These are phyloP conservation scores for Solanum chiquidenum DNA, from an alignment of 257 asterid genomes.

Conservation along the genomic window DNA sequence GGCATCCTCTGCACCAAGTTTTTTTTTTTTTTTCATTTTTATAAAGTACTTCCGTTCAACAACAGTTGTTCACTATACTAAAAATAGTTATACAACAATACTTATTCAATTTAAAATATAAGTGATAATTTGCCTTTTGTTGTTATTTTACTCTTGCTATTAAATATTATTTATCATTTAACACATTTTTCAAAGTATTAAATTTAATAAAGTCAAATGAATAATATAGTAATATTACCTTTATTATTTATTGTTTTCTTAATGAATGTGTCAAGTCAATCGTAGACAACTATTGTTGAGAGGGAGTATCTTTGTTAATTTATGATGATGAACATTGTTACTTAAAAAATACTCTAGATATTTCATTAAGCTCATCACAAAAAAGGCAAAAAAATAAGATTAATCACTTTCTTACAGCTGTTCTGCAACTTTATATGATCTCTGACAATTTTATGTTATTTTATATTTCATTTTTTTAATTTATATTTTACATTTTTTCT, in stretches of 20 bases:
- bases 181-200: too few relatives aligned
- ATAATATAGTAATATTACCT: too few relatives aligned
- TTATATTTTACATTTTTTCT: not conserved
- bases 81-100: too few relatives aligned
- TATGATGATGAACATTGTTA: not conserved
- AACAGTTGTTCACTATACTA: too few relatives aligned
- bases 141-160: too few relatives aligned
- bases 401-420: not conserved
- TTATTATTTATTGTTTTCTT: too few relatives aligned
- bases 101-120: too few relatives aligned
- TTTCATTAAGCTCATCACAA: not conserved
- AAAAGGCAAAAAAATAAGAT: too few relatives aligned
- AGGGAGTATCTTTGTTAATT: not conserved
- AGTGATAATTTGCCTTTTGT: too few relatives aligned
- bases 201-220: too few relatives aligned
- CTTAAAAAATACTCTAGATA: not conserved
- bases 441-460: not conserved
- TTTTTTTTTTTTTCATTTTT: not conserved
- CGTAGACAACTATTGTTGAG: too few relatives aligned
- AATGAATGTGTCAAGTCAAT: fast-evolving
- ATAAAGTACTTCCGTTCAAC: not conserved
- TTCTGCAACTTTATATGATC: not conserved
- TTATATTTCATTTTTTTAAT: not conserved
- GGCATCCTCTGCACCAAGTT: not conserved
- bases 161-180: too few relatives aligned